phyloP scores from a whole-genome alignment of 176 grass and related monocot genomes.

The maize (Zea mays) region DNA sequence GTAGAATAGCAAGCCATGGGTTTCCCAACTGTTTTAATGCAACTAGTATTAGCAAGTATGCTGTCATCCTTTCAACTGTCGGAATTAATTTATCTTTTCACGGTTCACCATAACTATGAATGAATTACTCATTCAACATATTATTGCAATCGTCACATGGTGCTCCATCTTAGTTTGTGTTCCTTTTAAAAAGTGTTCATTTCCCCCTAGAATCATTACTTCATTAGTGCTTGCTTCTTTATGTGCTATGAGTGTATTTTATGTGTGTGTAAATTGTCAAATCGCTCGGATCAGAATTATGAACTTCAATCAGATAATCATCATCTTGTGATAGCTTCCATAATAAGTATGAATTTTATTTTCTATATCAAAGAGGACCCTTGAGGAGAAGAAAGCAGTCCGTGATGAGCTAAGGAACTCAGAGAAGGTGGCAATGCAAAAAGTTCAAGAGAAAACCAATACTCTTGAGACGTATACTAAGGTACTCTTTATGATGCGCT shows the following conservation, averaged over 20 bases:
- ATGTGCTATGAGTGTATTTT: background rate
- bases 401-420: slow-evolving; percentile 60
- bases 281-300: slow-evolving; percentile 12
- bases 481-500: slow-evolving; percentile 42
- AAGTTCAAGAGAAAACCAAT: slow-evolving; percentile 62
- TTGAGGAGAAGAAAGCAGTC: slow-evolving; percentile 73
- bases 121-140: background rate
- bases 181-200: background rate
- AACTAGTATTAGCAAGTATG: background rate
- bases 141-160: background rate
- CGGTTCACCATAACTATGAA: background rate
- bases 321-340: slow-evolving; percentile 5
- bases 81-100: background rate
- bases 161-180: background rate
- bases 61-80: background rate
- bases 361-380: slow-evolving; percentile 48
- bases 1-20: background rate
- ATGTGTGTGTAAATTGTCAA: background rate
- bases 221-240: background rate
- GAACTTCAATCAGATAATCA: background rate
- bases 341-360: slow-evolving; percentile 25
- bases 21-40: slow-evolving; percentile 3
- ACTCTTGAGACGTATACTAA: slow-evolving; percentile 64
- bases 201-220: background rate
- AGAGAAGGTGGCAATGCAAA: slow-evolving; percentile 62